Evolutionary conservation across 2,329 filamentous ascomycete species (phyloP), one percentile per base, ranked within the genome.

Genomic region (Beauveria medogensis): DNA sequence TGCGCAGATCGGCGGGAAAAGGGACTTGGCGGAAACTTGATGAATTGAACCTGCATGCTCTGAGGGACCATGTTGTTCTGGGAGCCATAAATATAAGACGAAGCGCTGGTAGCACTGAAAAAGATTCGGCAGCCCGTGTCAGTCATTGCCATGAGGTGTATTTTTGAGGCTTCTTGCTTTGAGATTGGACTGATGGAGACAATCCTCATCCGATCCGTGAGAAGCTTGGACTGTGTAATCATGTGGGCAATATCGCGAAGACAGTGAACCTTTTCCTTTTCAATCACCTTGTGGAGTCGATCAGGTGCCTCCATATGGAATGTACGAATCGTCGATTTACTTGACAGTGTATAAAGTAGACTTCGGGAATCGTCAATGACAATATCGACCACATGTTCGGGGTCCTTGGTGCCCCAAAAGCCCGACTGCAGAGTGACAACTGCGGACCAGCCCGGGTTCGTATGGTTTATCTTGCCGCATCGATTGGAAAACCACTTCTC

Each of bases 31-130:
- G 95, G 94, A 62, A 96, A 96, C 70, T 94, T 95, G 73, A 99
- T 91, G 69, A 96, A 94, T 67, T 95, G 89, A n/a, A 97, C 86
- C 73, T 97, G 92, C 91, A 99, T 97, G 74, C 91, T 97, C 67
- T 90, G 92, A 0, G 94, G 92, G 0, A 90, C 86, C 62, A 80
- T 73, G 62, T 81, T 87, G 8, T 83, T 81, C 22, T 83, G 80
- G 24, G 82, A 82, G 16, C 81, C 82, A 34, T 84, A 79, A 71
- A 80, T 82, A 75, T 88, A 87, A 0, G 80, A 89, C 2, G 85
- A 84, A 20, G 91, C 88, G 65, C 88, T 89, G 0, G 92, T 96
- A 5, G 93, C 91, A 70, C 92, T 97, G 59, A 99, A 81, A 72
- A 94, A 97, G 5, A 99, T 84, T 24, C 94, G 86, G 70, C 92